Percentiles rank a stretch among this genome's conserved stretches.
Conservation (phyloP, 306 rosid genomes). For the Coriaria nepalensis region DNA sequence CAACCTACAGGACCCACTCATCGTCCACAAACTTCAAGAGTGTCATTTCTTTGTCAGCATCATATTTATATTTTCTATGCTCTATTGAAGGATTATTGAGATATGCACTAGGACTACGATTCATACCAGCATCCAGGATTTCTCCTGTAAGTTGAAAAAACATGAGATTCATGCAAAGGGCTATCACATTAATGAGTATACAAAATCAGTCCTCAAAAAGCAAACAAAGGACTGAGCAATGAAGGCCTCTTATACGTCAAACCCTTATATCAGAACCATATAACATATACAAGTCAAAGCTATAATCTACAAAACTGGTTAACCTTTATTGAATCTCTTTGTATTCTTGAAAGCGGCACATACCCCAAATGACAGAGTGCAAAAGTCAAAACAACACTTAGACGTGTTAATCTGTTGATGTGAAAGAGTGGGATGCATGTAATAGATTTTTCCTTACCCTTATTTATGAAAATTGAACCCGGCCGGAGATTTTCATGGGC, state of each 20-base stretch:
- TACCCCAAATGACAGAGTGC: no score
- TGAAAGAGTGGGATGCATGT: background rate
- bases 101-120: slow-evolving; percentile 93
- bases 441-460: slow-evolving; percentile 36
- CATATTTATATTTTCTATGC: slow-evolving; percentile 52
- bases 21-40: slow-evolving; percentile 74
- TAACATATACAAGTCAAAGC: no score
- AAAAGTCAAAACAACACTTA: no score
- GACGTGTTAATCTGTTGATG: no score
- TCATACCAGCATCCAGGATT: slow-evolving; percentile 69
- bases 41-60: slow-evolving; percentile 82
- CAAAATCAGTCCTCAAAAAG: no score
- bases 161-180: background rate
- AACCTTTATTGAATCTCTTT: no score
- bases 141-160: slow-evolving; percentile 47
- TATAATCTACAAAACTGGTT: no score
- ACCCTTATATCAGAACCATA: no score
- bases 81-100: slow-evolving; percentile 71
- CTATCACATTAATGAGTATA: no score
- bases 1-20: slow-evolving; percentile 78
- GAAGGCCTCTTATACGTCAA: no score
- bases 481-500: slow-evolving; percentile 84
- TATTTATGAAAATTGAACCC: slow-evolving; percentile 57
- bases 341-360: no score
- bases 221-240: no score